A percentile compares a stretch with the other conserved stretches of the same genome.
Evolutionary conservation across 768 basidiomycete species (phyloP).

Genomic region (Leccinum uliginosum): DNA sequence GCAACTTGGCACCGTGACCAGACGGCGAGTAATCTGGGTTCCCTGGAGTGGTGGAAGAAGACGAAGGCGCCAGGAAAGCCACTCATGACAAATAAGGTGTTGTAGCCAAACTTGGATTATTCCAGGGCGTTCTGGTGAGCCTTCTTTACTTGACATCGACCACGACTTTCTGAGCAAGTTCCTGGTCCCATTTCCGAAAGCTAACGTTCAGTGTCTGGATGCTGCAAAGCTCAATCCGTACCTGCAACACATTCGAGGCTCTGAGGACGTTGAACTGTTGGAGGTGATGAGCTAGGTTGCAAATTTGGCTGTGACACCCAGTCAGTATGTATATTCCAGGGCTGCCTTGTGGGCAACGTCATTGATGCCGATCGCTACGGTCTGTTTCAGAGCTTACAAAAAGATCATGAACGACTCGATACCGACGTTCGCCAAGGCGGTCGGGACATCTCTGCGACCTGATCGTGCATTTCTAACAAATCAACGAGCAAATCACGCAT

Average conservation of each 20-base stretch:
- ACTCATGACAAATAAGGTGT: background rate
- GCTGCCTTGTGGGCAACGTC: too few species aligned
- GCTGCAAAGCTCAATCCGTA: slow-evolving; percentile 67
- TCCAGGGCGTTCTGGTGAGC: slow-evolving; percentile 52
- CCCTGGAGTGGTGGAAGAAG: slow-evolving; percentile 74
- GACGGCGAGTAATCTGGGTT: slow-evolving; percentile 89
- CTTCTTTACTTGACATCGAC: slow-evolving; percentile 51
- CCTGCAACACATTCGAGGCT: slow-evolving; percentile 47
- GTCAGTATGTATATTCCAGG: slow-evolving; percentile 38
- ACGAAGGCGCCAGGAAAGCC: slow-evolving; percentile 50
- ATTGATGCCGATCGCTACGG: background rate
- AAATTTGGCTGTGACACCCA: slow-evolving; percentile 48
- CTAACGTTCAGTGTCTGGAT: slow-evolving; percentile 70
- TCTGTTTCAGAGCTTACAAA: slow-evolving; percentile 47
- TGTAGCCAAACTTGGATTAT: background rate
- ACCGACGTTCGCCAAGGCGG: slow-evolving; percentile 45
- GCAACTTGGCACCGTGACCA: slow-evolving; percentile 59
- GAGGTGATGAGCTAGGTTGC: slow-evolving; percentile 53
- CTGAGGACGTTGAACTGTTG: slow-evolving; percentile 48
- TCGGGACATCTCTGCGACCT: slow-evolving; percentile 52
- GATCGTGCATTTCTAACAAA: slow-evolving; percentile 56
- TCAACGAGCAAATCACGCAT: slow-evolving; percentile 37
- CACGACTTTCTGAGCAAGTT: slow-evolving; percentile 39
- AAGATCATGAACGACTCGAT: slow-evolving; percentile 49
- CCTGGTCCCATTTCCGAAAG: slow-evolving; percentile 42